These are phyloP conservation scores for Claviceps lovelessii DNA, from an alignment of 2,329 filamentous ascomycete genomes.

Conservation along the genomic window DNA sequence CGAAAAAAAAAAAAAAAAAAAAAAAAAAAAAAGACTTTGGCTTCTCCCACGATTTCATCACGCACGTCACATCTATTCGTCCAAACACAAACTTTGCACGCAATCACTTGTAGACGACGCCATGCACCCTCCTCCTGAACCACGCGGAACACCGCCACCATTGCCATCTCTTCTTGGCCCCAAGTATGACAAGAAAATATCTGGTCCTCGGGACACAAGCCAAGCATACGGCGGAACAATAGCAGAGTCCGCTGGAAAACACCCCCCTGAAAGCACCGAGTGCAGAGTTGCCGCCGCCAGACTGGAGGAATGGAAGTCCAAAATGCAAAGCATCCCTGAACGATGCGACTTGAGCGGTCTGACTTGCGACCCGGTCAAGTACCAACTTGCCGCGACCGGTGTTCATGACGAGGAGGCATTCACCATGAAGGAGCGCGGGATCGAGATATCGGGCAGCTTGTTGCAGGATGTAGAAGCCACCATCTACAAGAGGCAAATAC, in stretches of 20 bases:
- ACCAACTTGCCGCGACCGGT: background rate
- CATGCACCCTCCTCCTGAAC: no score
- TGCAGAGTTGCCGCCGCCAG: background rate
- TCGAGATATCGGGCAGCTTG: background rate
- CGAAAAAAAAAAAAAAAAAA: no score
- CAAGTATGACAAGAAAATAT: no score
- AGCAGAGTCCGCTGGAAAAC: background rate
- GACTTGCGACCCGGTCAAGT: background rate
- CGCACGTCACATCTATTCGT: no score
- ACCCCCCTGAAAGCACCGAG: background rate
- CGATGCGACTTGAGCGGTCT: constrained; percentile 1
- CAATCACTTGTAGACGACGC: no score
- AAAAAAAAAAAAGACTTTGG: no score
- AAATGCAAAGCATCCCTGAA: background rate
- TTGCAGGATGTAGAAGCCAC: background rate
- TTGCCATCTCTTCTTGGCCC: no score
- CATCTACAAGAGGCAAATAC: background rate
- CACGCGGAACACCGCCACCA: no score
- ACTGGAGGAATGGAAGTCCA: background rate
- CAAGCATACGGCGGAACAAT: background rate
- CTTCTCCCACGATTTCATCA: no score
- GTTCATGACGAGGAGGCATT: background rate
- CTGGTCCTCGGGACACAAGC: background rate
- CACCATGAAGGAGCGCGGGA: background rate
- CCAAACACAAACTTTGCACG: no score